Evolutionary conservation across 805 yeast genomes (phyloP).

Genomic region (Hanseniaspora osmophila): DNA sequence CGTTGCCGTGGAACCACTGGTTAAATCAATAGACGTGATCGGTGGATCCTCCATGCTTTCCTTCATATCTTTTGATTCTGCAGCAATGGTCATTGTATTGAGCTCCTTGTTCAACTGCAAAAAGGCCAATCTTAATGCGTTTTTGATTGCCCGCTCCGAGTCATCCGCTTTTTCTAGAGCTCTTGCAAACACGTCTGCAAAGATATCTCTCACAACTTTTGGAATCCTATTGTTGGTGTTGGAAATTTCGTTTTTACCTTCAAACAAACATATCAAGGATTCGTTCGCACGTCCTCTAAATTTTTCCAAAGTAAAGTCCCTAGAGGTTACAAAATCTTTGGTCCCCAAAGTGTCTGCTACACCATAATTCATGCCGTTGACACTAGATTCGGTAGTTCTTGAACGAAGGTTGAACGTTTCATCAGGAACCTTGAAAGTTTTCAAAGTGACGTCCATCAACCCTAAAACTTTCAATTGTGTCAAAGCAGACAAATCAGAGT

Average conservation of each 20-base stretch:
- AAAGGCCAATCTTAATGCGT: slow-evolving; percentile 74
- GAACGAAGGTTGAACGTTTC: slow-evolving; percentile 72
- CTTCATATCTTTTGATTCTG: slow-evolving; percentile 17
- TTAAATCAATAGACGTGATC: slow-evolving; percentile 49
- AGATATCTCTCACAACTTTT: slow-evolving; percentile 53
- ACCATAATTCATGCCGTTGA: slow-evolving; percentile 71
- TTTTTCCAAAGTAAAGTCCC: slow-evolving; percentile 78
- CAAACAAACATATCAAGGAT: slow-evolving; percentile 67
- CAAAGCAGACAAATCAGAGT: slow-evolving; percentile 53
- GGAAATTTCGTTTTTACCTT: slow-evolving; percentile 49
- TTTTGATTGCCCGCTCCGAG: slow-evolving; percentile 39
- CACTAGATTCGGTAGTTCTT: slow-evolving; percentile 74
- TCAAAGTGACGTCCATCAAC: slow-evolving; percentile 86
- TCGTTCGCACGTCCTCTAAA: slow-evolving; percentile 80
- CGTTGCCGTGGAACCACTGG: slow-evolving; percentile 76
- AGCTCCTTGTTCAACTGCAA: slow-evolving; percentile 69
- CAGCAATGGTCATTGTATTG: slow-evolving; percentile 26
- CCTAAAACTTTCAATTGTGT: slow-evolving; percentile 65
- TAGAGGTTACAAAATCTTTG: slow-evolving; percentile 46
- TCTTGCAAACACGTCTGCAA: slow-evolving; percentile 51
- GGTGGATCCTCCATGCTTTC: too few relatives aligned
- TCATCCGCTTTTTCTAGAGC: slow-evolving; percentile 26
- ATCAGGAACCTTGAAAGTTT: slow-evolving; percentile 81
- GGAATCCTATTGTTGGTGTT: slow-evolving; percentile 53
- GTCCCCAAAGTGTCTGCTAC: slow-evolving; percentile 78